These are phyloP conservation scores for Cystofilobasidium bisporidii DNA, from an alignment of 768 basidiomycete species.

Conservation along the genomic window DNA sequence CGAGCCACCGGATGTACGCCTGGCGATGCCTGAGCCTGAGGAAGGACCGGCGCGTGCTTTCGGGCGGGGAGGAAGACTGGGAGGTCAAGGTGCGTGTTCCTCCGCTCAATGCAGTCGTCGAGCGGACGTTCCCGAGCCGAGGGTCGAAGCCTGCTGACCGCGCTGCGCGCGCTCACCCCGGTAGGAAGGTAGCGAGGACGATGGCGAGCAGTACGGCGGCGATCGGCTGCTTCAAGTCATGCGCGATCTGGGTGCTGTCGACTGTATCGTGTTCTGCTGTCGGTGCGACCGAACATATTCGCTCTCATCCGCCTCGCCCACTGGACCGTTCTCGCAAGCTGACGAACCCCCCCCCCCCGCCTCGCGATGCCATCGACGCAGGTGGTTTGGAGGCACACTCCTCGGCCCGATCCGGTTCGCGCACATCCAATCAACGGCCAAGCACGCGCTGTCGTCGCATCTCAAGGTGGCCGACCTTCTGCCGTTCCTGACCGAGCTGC, in stretches of 20 bases:
- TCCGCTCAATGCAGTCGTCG: no score
- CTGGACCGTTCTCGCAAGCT: no score
- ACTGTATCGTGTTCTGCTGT: slow-evolving; percentile 19
- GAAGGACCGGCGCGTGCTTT: slow-evolving; percentile 50
- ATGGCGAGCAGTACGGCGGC: slow-evolving; percentile 67
- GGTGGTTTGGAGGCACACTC: slow-evolving; percentile 26
- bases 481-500: slow-evolving; percentile 17
- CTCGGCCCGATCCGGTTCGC: slow-evolving; percentile 28
- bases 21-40: slow-evolving; percentile 71
- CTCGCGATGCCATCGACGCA: not conserved
- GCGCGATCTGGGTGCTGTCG: slow-evolving; percentile 51
- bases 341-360: not conserved
- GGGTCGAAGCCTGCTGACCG: no score
- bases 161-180: not conserved
- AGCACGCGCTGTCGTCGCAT: slow-evolving; percentile 13
- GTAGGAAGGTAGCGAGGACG: slow-evolving; percentile 54
- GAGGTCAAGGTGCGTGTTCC: slow-evolving; percentile 51
- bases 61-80: slow-evolving; percentile 67
- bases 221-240: slow-evolving; percentile 56
- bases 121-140: no score
- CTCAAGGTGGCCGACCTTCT: slow-evolving; percentile 23
- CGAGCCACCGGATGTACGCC: slow-evolving; percentile 48
- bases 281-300: no score
- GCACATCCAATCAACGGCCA: slow-evolving; percentile 18
- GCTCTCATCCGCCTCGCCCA: not conserved